These are phyloP conservation scores for Coniochaeta prunicola DNA, from an alignment of 2,329 filamentous ascomycete genomes.

Conservation along the genomic window DNA sequence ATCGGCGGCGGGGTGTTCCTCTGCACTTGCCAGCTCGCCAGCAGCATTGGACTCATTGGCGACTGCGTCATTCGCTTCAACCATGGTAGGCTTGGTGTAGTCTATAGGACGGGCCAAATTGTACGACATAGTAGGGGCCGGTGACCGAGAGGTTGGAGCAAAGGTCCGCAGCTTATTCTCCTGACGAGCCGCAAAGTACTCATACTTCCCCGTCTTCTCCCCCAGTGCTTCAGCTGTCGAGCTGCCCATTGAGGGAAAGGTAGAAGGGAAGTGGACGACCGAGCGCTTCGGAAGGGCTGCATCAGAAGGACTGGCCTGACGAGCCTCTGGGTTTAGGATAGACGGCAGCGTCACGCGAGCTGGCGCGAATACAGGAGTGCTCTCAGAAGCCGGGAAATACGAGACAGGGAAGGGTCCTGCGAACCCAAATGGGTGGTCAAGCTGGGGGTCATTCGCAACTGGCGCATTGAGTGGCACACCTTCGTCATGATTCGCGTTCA, in stretches of 20 bases:
- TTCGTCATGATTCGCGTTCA: neutral
- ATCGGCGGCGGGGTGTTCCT: neutral
- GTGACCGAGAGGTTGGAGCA: neutral
- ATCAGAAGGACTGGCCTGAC: slow-evolving; percentile 11
- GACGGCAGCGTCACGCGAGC: neutral
- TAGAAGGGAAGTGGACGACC: neutral
- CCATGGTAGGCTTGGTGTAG: neutral
- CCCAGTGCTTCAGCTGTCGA: slow-evolving; percentile 8
- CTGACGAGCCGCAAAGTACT: slow-evolving; percentile 18
- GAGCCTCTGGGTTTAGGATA: neutral
- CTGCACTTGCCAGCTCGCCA: neutral
- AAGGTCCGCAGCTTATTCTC: slow-evolving; percentile 13
- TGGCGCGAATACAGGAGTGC: neutral
- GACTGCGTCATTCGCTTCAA: neutral
- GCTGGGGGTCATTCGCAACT: neutral
- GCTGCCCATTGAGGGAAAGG: neutral
- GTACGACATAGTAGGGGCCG: neutral
- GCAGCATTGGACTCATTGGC: neutral
- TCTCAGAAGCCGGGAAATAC: neutral
- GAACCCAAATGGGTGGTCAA: neutral
- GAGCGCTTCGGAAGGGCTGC: slow-evolving; percentile 7
- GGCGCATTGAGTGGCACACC: neutral
- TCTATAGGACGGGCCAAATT: neutral
- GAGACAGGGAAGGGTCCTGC: neutral
- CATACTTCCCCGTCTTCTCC: slow-evolving; percentile 14